Conservation (phyloP, 2,329 filamentous ascomycete genomes). For the Epichloe sylvatica region DNA sequence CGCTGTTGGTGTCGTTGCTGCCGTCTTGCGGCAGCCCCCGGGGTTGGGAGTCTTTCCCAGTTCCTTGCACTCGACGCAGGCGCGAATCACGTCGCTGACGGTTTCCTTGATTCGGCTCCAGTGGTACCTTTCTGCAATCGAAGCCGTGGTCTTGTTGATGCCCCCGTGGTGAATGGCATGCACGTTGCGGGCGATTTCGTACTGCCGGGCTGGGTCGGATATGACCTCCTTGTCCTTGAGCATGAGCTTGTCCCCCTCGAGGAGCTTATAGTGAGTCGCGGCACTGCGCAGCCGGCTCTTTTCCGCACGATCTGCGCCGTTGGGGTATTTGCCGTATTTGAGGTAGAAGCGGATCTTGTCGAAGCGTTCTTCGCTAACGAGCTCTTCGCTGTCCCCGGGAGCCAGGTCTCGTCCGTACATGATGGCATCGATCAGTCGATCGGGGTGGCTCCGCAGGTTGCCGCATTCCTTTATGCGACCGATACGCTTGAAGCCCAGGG, state of each 20-base stretch:
- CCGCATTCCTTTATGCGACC: constrained; percentile 64
- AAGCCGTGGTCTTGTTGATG: constrained; percentile 96
- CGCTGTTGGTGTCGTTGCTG: neutral
- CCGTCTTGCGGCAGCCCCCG: constrained; percentile 13
- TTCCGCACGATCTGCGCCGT: constrained; percentile 83
- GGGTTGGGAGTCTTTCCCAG: constrained; percentile 40
- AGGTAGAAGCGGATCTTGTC: constrained; percentile 98
- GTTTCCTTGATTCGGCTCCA: constrained; percentile 98
- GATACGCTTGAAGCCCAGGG: constrained; percentile 82
- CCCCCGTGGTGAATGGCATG: constrained; percentile 71
- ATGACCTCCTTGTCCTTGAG: constrained; percentile 97
- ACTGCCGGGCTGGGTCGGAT: constrained; percentile 75
- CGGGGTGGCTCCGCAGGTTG: constrained; percentile 54
- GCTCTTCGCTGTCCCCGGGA: constrained; percentile 54
- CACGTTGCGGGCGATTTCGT: constrained; percentile 68
- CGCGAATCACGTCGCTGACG: constrained; percentile 84
- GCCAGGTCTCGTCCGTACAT: constrained; percentile 58
- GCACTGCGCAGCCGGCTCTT: constrained; percentile 89
- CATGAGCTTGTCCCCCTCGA: constrained; percentile 68
- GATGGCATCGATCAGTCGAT: constrained; percentile 58
- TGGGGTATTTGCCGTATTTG: constrained; percentile 85
- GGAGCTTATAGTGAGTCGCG: constrained; percentile 85
- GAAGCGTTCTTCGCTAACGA: constrained; percentile 88
- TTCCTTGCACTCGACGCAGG: constrained; percentile 83
- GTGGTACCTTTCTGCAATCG: constrained; percentile 86